These are phyloP conservation scores for Salvia splendens DNA, from an alignment of 257 asterid genomes.

Conservation along the genomic window DNA sequence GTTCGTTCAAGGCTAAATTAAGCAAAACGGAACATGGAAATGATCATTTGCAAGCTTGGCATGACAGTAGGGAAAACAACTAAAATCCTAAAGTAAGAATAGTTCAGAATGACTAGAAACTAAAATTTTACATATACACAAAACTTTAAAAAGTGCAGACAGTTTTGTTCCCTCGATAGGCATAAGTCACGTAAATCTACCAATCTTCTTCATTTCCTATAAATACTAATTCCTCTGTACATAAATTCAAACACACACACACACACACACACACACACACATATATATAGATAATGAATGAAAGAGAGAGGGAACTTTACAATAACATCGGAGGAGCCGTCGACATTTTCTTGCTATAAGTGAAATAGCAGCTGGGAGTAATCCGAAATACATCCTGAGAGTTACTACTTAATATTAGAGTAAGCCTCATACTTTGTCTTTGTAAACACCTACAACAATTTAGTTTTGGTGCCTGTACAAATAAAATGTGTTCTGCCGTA, in stretches of 20 bases:
- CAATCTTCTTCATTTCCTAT: constrained; percentile 9
- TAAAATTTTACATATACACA: too few relatives aligned
- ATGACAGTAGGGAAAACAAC: not conserved
- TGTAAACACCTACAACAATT: too few relatives aligned
- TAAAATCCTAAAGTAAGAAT: too few relatives aligned
- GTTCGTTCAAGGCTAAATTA: not conserved
- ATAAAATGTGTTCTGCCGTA: too few relatives aligned
- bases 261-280: too few relatives aligned
- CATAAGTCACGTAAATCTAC: not conserved
- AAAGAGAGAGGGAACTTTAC: constrained; percentile 42
- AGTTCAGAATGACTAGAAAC: too few relatives aligned
- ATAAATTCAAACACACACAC: not conserved
- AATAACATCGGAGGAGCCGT: constrained; percentile 90
- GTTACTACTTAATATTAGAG: too few relatives aligned
- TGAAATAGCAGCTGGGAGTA: too few relatives aligned
- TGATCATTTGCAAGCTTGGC: not conserved
- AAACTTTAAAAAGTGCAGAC: too few relatives aligned
- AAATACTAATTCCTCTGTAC: not conserved
- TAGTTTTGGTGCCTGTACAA: too few relatives aligned
- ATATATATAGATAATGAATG: not conserved
- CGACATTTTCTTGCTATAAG: constrained; percentile 29
- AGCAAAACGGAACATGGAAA: not conserved
- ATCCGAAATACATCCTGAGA: too few relatives aligned
- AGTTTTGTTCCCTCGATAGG: not conserved
- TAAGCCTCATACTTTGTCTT: too few relatives aligned